Evolutionary conservation across 2,329 filamentous ascomycete genomes (phyloP).

Genomic region (Alternaria gaisen): DNA sequence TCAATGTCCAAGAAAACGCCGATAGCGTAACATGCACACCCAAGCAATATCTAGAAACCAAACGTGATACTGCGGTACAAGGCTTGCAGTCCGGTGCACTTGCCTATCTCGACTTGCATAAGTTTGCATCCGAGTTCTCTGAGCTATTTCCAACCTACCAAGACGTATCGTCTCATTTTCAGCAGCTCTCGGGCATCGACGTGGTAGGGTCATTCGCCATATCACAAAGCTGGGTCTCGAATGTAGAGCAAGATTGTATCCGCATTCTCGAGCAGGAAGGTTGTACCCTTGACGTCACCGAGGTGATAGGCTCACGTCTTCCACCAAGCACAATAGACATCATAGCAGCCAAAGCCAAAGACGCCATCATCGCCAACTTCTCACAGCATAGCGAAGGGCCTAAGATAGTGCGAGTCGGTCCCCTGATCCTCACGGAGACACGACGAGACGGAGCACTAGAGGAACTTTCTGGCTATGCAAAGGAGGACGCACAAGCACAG

Average conservation of each 20-base stretch:
- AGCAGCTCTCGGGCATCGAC: conserved; percentile 16
- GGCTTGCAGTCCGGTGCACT: conserved; percentile 30
- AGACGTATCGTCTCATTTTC: conserved; percentile 27
- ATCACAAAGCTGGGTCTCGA: conserved; percentile 34
- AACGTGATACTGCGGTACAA: conserved; percentile 27
- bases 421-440: conserved; percentile 31
- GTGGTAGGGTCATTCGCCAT: conserved; percentile 32
- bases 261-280: conserved; percentile 26
- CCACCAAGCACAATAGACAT: conserved; percentile 20
- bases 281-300: conserved; percentile 30
- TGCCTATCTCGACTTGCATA: conserved; percentile 32
- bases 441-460: conserved; percentile 17
- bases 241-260: conserved; percentile 23
- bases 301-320: conserved; percentile 13
- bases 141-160: conserved; percentile 27
- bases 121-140: conserved; percentile 24
- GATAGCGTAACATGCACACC: conserved; percentile 35
- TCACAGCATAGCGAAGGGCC: background rate
- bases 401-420: conserved; percentile 21
- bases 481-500: conserved; percentile 31
- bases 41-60: conserved; percentile 26
- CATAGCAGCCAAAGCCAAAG: conserved; percentile 22
- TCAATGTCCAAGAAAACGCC: conserved; percentile 24
- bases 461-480: conserved; percentile 26
- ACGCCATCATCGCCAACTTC: conserved; percentile 17